Evolutionary conservation across 371 early-diverging fungal species (phyloP), one percentile per base, ranked within the genome.

Genomic region (Mucor saturninus): DNA sequence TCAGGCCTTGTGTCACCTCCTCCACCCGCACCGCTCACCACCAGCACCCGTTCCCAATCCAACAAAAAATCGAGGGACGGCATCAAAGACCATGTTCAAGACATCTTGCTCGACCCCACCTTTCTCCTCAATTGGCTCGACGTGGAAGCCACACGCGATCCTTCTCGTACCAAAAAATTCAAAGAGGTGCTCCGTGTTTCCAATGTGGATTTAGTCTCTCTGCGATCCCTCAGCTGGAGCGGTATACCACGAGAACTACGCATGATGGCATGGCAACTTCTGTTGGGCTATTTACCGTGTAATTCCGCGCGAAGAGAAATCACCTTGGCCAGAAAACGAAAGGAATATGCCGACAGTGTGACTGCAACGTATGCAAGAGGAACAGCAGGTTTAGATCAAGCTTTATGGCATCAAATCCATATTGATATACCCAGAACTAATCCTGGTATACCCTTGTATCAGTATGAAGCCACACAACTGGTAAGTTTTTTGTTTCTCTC

Each of bases 361-460:
- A 72, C 78, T 4, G 92, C 90, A 68, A 86, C 93, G 8, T 94
- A 92, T 74, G 83, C 89, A n/a, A 79, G 83, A 61, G 93, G 93
- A 2, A 89, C 89, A 4, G 88, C 86, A 4, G 86, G 90, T 0
- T 74, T 96, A 49, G 97, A 98, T 71, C 91, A 92, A 63, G 79
- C 85, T 10, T 81, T 96, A 51, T 90, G 90, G 86, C 98, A 96
- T 81, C 98, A 97, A 83, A 92, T 96, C 45, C 91, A 91, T 71
- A 98, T 98, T 55, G 98, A 98, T 82, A 92, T 98, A 43, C 93
- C 95, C 11, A 79, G 98, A 53, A 98, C 98, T 1, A 89, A 89
- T 65, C 92, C 97, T 1, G 85, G 83, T 14, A 88, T 92, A 54
- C 82, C 89, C 0, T 74, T 97, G 42, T 96, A 96, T 79, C 95